Conservation (phyloP, 2,329 filamentous ascomycete species). For the Fusarium solani-melongenae region DNA sequence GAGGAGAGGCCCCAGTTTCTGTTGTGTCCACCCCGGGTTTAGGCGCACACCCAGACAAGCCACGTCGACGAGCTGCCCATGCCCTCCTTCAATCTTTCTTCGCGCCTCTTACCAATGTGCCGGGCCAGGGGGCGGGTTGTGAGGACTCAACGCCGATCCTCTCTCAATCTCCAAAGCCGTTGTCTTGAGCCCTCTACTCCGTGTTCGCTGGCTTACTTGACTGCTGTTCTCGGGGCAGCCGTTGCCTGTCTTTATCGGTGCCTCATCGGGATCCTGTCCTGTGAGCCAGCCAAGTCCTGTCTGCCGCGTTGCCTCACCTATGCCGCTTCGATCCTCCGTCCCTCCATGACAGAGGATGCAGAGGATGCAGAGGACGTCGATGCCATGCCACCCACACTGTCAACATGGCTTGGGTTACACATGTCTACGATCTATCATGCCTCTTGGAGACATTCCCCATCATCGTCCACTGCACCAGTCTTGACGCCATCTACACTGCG, state of each 20-base stretch:
- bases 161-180: slow-evolving; percentile 38
- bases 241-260: slow-evolving; percentile 9
- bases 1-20: slow-evolving; percentile 36
- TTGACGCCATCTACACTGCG: slow-evolving; percentile 37
- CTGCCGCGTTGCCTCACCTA: slow-evolving; percentile 28
- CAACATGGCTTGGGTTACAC: slow-evolving; percentile 17
- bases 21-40: slow-evolving; percentile 23
- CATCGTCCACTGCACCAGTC: slow-evolving; percentile 14
- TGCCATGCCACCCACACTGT: slow-evolving; percentile 4
- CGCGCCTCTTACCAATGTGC: slow-evolving; percentile 40
- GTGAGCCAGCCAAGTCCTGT: slow-evolving; percentile 38
- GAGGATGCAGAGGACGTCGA: slow-evolving; percentile 9
- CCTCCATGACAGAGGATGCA: slow-evolving; percentile 5
- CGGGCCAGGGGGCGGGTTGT: slow-evolving; percentile 39
- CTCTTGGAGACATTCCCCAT: slow-evolving; percentile 13
- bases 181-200: slow-evolving; percentile 23
- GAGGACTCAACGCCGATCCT: slow-evolving; percentile 40
- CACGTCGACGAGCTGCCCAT: slow-evolving; percentile 35
- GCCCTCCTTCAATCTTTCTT: slow-evolving; percentile 41
- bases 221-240: slow-evolving; percentile 15
- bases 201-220: background rate
- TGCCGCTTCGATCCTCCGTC: background rate
- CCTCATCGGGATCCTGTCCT: slow-evolving; percentile 26
- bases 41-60: slow-evolving; percentile 40
- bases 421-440: slow-evolving; percentile 5